These are phyloP conservation scores for Coniella lustricola DNA, from an alignment of 2,329 filamentous ascomycete species.

Conservation along the genomic window DNA sequence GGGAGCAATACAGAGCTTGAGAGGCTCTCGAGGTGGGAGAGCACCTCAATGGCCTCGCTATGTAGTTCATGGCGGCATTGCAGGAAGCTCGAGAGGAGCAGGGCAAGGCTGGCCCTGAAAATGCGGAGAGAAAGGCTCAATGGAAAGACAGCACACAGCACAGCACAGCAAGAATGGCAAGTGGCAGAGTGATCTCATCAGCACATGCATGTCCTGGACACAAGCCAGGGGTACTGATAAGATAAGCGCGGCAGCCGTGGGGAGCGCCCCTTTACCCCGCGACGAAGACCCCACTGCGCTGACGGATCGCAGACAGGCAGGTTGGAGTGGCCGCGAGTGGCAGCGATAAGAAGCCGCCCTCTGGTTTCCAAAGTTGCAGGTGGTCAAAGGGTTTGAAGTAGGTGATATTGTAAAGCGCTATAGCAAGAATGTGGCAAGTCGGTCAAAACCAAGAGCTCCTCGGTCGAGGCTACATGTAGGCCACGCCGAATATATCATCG, in stretches of 20 bases:
- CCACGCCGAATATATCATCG: no score
- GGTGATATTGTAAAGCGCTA: no score
- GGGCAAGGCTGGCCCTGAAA: background rate
- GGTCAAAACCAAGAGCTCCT: no score
- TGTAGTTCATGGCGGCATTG: conserved; percentile 40
- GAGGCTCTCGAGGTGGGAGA: conserved; percentile 20
- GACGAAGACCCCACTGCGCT: background rate
- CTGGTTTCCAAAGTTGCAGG: background rate
- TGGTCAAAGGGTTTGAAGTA: conserved; percentile 7
- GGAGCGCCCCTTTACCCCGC: conserved; percentile 12
- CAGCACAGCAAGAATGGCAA: background rate
- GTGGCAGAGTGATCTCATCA: background rate
- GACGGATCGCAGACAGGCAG: no score
- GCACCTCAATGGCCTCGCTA: conserved; percentile 33
- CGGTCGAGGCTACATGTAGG: no score
- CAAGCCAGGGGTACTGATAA: conserved; percentile 6
- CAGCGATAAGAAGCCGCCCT: no score
- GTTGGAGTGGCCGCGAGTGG: background rate
- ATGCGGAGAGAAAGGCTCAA: background rate
- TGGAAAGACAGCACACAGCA: background rate
- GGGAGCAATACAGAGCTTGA: background rate
- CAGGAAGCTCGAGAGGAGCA: conserved; percentile 12
- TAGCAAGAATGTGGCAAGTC: no score
- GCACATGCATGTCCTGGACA: no score
- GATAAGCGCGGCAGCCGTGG: conserved; percentile 2